Conservation (phyloP, 2,329 filamentous ascomycete species). For the Conoideocrella luteorostrata region DNA sequence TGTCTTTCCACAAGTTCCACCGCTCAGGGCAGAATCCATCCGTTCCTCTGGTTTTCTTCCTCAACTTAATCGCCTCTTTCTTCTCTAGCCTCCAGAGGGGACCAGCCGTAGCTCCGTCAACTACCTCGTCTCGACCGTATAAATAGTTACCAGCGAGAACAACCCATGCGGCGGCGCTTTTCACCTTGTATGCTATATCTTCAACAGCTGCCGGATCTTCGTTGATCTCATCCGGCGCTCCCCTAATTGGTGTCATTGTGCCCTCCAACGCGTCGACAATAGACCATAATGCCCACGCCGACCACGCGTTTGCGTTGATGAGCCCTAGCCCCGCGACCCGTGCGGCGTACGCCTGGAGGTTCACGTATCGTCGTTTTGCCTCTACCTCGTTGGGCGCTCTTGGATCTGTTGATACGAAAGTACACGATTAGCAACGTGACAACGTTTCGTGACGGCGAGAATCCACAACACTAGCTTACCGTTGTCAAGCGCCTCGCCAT, state of each 20-base stretch:
- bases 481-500: conserved; percentile 6
- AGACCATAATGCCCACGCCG: conserved; percentile 10
- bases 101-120: conserved; percentile 11
- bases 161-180: conserved; percentile 10
- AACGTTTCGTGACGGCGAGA: too few species aligned
- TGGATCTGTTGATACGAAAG: conserved; percentile 1
- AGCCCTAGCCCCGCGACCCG: conserved; percentile 7
- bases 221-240: conserved; percentile 11
- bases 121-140: conserved; percentile 12
- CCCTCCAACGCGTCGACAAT: conserved; percentile 13
- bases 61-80: conserved; percentile 10
- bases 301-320: conserved; percentile 5
- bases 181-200: conserved; percentile 7
- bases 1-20: conserved; percentile 15
- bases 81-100: conserved; percentile 14
- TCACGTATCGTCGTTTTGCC: conserved; percentile 6
- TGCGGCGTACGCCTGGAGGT: conserved; percentile 9
- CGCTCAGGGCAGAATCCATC: conserved; percentile 11
- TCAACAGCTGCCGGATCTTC: conserved; percentile 8
- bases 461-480: too few species aligned
- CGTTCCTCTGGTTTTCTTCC: conserved; percentile 12
- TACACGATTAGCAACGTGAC: neutral
- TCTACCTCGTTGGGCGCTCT: neutral
- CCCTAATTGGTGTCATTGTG: conserved; percentile 10
- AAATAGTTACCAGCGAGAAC: conserved; percentile 7